Evolutionary conservation across 1,284 basidiomycete species (phyloP), one percentile per base, ranked within the genome.

Genomic region (Ceratobasidium sp.): DNA sequence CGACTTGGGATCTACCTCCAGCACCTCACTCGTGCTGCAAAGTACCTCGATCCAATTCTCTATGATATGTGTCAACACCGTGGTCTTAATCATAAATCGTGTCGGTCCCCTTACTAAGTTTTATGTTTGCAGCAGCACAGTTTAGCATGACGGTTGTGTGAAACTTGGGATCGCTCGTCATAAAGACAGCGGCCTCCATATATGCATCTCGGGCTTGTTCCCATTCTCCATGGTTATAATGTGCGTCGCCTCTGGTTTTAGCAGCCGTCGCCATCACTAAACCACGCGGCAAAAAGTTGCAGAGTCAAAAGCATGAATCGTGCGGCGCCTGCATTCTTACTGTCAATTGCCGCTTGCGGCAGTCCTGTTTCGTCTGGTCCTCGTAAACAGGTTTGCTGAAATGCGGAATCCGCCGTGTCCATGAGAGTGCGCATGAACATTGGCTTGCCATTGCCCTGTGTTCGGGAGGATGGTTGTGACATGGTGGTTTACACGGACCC

Each of bases 1-100:
- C 1, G 59, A 62, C 14, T 62, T 43, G 37, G 59, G 37, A 27
- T 62, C 59, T 0, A 27, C 37, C 37, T 39, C 31, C 11, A 62
- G 41, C 19, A 62, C 59, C 22, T 34, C 39, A 14, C 31, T 43
- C 19, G 59, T 62, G 22, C 24, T 19, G 27, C 37, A 37, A 3
- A 62, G 59, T 14, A 62, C 59, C n/a, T 62, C 59, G 5, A 43
- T 39, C 59, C 59, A 62, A 11, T 43, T 39, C 39, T 24, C 59
- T 62, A 43, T 14, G 8, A 22, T 7, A 14, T 8, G 14, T 29
- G 24, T 56, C 29, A 24, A 29, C 22, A 2, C n/a, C 24, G 14
- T 27, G 29, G 1, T 8, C 8, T 29, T 56, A 14, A 54, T 27
- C 2, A 7, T 56, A 7, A 56, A 46, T n/a, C n/a, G n/a, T 2